Evolutionary conservation across 495 filamentous ascomycete genomes (phyloP).

Genomic region (Echria macrotheca): DNA sequence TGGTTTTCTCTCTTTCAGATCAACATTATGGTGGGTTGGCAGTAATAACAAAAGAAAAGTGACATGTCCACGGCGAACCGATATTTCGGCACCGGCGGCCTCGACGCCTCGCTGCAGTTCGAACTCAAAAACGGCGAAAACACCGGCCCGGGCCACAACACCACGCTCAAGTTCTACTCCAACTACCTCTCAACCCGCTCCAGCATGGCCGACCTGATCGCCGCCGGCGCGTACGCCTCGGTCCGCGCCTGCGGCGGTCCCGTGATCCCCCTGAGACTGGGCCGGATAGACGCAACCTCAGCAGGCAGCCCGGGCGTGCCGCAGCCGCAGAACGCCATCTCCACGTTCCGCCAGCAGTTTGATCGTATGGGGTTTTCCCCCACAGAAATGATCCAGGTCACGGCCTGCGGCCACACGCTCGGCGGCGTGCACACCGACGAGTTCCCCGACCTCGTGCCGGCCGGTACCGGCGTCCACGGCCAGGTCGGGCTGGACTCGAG

Average conservation of each 20-base stretch:
- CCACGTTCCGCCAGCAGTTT: constrained; percentile 50
- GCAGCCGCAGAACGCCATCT: constrained; percentile 50
- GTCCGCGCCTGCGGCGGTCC: constrained; percentile 57
- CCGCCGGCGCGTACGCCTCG: constrained; percentile 52
- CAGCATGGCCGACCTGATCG: constrained; percentile 53
- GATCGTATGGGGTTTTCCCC: constrained; percentile 51
- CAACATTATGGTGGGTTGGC: too few relatives aligned
- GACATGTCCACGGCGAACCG: constrained; percentile 55
- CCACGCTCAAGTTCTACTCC: constrained; percentile 49
- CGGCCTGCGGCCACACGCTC: constrained; percentile 58
- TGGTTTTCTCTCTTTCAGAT: constrained; percentile 1
- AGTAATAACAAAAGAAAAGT: too few relatives aligned
- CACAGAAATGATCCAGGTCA: constrained; percentile 55
- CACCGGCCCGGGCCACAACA: constrained; percentile 52
- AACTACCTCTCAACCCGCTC: constrained; percentile 48
- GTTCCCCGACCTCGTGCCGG: constrained; percentile 50
- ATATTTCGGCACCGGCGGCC: constrained; percentile 44
- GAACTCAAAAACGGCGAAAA: constrained; percentile 54
- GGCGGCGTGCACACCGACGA: constrained; percentile 54
- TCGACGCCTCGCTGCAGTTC: constrained; percentile 57
- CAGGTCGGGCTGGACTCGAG: constrained; percentile 38
- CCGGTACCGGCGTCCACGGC: constrained; percentile 42
- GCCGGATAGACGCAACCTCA: constrained; percentile 49
- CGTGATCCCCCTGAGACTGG: constrained; percentile 47
- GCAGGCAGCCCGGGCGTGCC: constrained; percentile 51